phyloP scores from a whole-genome alignment of 306 rosid genomes.

The Betula pendula region DNA sequence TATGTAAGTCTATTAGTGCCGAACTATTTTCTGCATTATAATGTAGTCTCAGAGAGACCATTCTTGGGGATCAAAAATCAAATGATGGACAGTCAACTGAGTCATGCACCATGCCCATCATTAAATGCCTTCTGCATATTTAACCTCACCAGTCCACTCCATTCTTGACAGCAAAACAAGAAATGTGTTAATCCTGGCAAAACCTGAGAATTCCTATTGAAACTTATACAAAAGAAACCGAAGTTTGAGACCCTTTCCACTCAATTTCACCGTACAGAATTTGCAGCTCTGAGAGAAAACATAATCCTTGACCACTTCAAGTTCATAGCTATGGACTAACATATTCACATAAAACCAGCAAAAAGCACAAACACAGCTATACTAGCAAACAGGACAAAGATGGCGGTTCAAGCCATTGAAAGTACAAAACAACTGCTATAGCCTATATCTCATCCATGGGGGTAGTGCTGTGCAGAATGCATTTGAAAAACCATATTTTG shows the following conservation, averaged over 20 bases:
- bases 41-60: too few species aligned
- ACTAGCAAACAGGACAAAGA: slow-evolving; percentile 37
- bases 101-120: neutral
- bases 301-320: slow-evolving; percentile 33
- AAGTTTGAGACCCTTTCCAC: slow-evolving; percentile 24
- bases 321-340: slow-evolving; percentile 35
- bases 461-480: slow-evolving; percentile 58
- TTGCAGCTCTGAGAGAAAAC: slow-evolving; percentile 30
- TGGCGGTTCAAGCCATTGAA: slow-evolving; percentile 39
- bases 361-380: slow-evolving; percentile 34
- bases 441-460: slow-evolving; percentile 43
- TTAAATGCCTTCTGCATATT: slow-evolving; percentile 17
- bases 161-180: neutral
- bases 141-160: slow-evolving; percentile 19
- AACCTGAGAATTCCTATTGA: neutral
- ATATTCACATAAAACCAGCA: slow-evolving; percentile 58
- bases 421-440: slow-evolving; percentile 21
- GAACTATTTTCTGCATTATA: too few species aligned
- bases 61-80: too few species aligned
- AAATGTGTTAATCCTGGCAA: neutral
- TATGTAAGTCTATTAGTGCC: too few species aligned
- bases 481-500: slow-evolving; percentile 69
- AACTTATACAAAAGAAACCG: neutral
- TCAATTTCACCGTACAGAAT: slow-evolving; percentile 24
- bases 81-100: too few species aligned